Conservation (phyloP, 176 grass and related monocot species). For the Avena atlantica region DNA sequence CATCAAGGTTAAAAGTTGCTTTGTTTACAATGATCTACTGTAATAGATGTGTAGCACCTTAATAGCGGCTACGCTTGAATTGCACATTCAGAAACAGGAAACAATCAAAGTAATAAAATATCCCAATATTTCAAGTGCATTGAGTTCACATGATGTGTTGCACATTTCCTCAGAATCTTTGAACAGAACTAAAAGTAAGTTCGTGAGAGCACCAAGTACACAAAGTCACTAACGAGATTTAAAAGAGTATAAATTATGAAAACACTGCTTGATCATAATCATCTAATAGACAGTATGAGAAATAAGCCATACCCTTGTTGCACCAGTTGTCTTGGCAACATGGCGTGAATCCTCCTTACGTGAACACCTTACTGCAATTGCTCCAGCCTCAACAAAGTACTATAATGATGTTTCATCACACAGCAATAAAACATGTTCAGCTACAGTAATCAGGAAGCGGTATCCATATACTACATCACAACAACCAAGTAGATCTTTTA, state of each 20-base stretch:
- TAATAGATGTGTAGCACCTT: neutral
- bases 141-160: slow-evolving; percentile 22
- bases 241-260: neutral
- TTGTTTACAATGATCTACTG: slow-evolving; percentile 49
- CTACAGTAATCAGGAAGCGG: neutral
- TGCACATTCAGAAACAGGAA: neutral
- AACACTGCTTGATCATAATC: neutral
- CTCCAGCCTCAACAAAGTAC: slow-evolving; percentile 88
- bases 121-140: neutral
- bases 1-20: slow-evolving; percentile 41
- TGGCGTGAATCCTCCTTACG: slow-evolving; percentile 83
- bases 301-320: slow-evolving; percentile 60
- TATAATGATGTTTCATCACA: slow-evolving; percentile 47
- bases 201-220: neutral
- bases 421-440: neutral
- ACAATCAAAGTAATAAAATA: neutral
- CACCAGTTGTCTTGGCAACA: slow-evolving; percentile 83
- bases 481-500: neutral
- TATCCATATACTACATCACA: neutral
- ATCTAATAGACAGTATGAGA: neutral
- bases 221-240: neutral
- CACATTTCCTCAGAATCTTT: neutral
- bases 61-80: neutral
- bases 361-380: slow-evolving; percentile 75
- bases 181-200: neutral